Percentiles rank a stretch among this genome's conserved stretches.
These are phyloP conservation scores for Poronia punctata DNA, from an alignment of 495 filamentous ascomycete genomes.

Conservation along the genomic window DNA sequence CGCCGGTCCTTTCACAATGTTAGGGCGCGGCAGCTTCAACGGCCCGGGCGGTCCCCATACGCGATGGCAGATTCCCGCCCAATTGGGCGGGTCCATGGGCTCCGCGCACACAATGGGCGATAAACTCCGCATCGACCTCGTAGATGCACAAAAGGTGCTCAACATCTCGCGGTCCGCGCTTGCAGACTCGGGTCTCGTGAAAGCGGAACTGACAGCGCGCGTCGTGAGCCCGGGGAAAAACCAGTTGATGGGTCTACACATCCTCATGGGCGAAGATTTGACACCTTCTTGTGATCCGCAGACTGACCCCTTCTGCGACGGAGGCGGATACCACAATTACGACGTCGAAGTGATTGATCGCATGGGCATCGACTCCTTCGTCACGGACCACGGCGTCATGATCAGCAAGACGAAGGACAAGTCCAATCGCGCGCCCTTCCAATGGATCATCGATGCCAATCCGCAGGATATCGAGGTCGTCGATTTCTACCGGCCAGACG, in stretches of 20 bases:
- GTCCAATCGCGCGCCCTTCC: slow-evolving; percentile 25
- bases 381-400: slow-evolving; percentile 35
- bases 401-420: slow-evolving; percentile 35
- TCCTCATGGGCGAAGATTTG: slow-evolving; percentile 25
- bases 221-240: slow-evolving; percentile 22
- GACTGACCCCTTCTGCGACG: slow-evolving; percentile 34
- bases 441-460: slow-evolving; percentile 38
- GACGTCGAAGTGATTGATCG: slow-evolving; percentile 36
- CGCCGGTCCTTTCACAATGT: slow-evolving; percentile 35
- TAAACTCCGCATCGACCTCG: slow-evolving; percentile 32
- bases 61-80: slow-evolving; percentile 35
- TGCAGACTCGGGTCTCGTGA: slow-evolving; percentile 27
- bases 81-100: slow-evolving; percentile 29
- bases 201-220: slow-evolving; percentile 31
- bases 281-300: slow-evolving; percentile 27
- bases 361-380: slow-evolving; percentile 37
- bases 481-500: slow-evolving; percentile 28
- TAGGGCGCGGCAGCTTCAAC: slow-evolving; percentile 34
- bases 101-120: slow-evolving; percentile 37
- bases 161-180: slow-evolving; percentile 28
- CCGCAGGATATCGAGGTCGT: slow-evolving; percentile 31
- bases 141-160: slow-evolving; percentile 23
- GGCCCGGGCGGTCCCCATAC: slow-evolving; percentile 38
- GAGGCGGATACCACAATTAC: slow-evolving; percentile 32
- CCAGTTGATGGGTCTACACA: slow-evolving; percentile 32